These are phyloP conservation scores for Talaromyces verruculosus DNA, from an alignment of 2,329 filamentous ascomycete species.

Conservation along the genomic window DNA sequence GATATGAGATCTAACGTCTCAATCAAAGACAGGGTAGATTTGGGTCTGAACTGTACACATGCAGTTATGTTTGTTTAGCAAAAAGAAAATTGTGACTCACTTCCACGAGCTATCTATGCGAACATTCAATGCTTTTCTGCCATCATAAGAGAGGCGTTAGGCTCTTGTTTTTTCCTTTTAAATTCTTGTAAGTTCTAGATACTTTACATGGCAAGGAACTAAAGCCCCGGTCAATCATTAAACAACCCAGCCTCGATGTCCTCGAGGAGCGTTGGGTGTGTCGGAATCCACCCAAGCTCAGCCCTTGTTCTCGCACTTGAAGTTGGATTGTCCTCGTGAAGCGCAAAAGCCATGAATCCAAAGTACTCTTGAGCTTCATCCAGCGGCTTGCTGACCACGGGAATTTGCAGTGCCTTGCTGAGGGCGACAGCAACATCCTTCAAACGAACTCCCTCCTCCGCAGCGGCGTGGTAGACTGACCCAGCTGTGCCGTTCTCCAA, in stretches of 20 bases:
- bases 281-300: slow-evolving; percentile 10
- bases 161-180: too few relatives aligned
- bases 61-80: background rate
- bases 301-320: slow-evolving; percentile 7
- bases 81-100: background rate
- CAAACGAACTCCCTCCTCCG: slow-evolving; percentile 8
- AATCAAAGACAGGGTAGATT: background rate
- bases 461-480: background rate
- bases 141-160: background rate
- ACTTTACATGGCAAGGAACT: background rate
- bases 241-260: slow-evolving; percentile 4
- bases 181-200: background rate
- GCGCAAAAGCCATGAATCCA: slow-evolving; percentile 11
- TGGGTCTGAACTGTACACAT: background rate
- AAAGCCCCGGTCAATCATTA: background rate
- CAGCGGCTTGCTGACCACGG: background rate
- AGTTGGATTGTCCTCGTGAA: background rate
- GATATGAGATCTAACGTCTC: slow-evolving; percentile 15
- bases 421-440: slow-evolving; percentile 12
- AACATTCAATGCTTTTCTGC: background rate
- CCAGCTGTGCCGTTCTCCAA: slow-evolving; percentile 8
- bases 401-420: slow-evolving; percentile 5
- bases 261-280: background rate
- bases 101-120: background rate
- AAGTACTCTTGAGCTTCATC: slow-evolving; percentile 9